phyloP scores from a whole-genome alignment of 2,329 filamentous ascomycete species.

The Byssoonygena ceratinophila region DNA sequence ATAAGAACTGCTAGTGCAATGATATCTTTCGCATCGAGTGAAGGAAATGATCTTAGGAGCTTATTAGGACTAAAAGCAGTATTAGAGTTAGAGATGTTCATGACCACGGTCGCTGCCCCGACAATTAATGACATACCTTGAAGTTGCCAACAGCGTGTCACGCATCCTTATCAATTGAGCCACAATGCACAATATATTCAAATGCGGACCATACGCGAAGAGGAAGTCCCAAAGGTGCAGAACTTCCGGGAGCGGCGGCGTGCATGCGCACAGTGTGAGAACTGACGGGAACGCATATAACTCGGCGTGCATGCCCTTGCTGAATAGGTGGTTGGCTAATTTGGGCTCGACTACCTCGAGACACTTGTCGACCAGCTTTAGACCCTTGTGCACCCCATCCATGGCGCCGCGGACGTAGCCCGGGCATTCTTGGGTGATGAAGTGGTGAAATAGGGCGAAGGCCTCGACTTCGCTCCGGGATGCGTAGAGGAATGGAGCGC shows the following conservation, averaged over 20 bases:
- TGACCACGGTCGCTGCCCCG: background rate
- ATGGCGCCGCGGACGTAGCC: conserved; percentile 92
- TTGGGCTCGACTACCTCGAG: conserved; percentile 84
- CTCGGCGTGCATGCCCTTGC: conserved; percentile 80
- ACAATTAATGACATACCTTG: conserved; percentile 51
- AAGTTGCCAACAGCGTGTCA: conserved; percentile 68
- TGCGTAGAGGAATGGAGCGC: conserved; percentile 88
- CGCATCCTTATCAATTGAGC: conserved; percentile 85
- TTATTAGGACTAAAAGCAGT: conserved; percentile 64
- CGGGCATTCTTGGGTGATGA: conserved; percentile 79
- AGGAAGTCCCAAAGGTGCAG: conserved; percentile 92
- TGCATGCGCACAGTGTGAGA: conserved; percentile 88
- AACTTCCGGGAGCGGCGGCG: conserved; percentile 86
- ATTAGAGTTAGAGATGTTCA: background rate
- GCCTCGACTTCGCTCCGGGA: conserved; percentile 91
- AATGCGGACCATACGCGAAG: conserved; percentile 86
- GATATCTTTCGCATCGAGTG: conserved; percentile 70
- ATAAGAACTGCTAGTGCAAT: conserved; percentile 77
- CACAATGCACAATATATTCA: conserved; percentile 94
- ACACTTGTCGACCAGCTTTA: conserved; percentile 84
- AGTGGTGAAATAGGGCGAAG: conserved; percentile 77
- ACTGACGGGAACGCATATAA: conserved; percentile 96
- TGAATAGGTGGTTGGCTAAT: conserved; percentile 69
- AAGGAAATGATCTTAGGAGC: conserved; percentile 75
- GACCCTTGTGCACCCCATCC: conserved; percentile 89